Evolutionary conservation across 331 rosid genomes (phyloP).

Genomic region (Arachis monticola): DNA sequence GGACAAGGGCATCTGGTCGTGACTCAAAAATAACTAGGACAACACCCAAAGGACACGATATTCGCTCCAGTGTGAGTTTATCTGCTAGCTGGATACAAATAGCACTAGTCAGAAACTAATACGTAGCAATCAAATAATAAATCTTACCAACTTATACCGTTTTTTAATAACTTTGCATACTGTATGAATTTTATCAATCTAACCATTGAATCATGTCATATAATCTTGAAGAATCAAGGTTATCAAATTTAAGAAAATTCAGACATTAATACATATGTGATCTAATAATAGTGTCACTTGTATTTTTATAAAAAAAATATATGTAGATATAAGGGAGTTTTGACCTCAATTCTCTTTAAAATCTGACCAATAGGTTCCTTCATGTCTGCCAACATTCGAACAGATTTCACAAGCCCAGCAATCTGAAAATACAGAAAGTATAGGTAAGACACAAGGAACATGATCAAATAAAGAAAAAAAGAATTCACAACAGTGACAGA

Average conservation of each 20-base stretch:
- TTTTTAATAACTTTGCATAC: no score
- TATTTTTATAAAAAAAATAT: no score
- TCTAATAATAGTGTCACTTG: no score
- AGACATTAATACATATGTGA: no score
- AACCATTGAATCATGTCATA: no score
- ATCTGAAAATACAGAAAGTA: conserved; percentile 56
- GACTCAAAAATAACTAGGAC: conserved; percentile 80
- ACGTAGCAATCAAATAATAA: conserved; percentile 2
- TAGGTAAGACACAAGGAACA: conserved; percentile 27
- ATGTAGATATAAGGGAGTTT: conserved; percentile 1
- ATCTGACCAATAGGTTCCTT: conserved; percentile 80
- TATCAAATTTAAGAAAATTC: no score
- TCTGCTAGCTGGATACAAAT: conserved; percentile 68
- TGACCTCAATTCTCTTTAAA: conserved; percentile 72
- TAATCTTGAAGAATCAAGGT: no score
- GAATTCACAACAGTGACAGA: neutral
- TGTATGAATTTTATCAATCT: no score
- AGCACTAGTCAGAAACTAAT: conserved; percentile 22
- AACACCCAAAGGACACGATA: conserved; percentile 80
- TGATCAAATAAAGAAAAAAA: conserved; percentile 5
- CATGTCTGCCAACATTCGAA: conserved; percentile 79
- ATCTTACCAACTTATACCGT: no score
- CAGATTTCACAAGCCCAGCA: conserved; percentile 61
- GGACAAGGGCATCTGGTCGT: conserved; percentile 93
- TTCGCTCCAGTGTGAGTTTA: conserved; percentile 68